phyloP scores from a whole-genome alignment of 2,329 filamentous ascomycete species.

The Lasiodiplodia sp. region DNA sequence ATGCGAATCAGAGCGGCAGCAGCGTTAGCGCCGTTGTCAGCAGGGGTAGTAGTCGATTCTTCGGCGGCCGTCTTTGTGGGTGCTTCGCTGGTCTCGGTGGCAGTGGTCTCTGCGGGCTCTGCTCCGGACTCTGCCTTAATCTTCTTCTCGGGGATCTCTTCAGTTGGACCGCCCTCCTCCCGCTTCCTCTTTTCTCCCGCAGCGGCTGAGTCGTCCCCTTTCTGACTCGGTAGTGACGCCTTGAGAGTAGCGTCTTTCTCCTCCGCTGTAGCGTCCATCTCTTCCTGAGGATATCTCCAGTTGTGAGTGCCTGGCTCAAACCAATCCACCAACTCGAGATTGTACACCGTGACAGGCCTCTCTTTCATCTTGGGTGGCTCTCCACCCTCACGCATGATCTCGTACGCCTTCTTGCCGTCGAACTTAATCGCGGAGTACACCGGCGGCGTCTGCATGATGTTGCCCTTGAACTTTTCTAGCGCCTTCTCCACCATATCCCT shows the following conservation, averaged over 20 bases:
- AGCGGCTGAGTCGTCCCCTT: conserved; percentile 6
- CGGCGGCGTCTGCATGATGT: conserved; percentile 87
- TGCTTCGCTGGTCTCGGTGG: background rate
- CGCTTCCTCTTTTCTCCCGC: conserved; percentile 41
- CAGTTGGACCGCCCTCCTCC: conserved; percentile 33
- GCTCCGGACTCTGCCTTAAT: conserved; percentile 48
- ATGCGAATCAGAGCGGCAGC: conserved; percentile 85
- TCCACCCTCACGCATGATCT: conserved; percentile 91
- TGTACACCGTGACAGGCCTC: conserved; percentile 76
- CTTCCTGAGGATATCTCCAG: conserved; percentile 79
- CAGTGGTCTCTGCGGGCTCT: conserved; percentile 26
- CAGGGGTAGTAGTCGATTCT: background rate
- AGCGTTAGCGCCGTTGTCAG: conserved; percentile 42
- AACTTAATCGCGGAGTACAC: conserved; percentile 93
- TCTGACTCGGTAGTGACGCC: background rate
- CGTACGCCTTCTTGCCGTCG: conserved; percentile 92
- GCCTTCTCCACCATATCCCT: conserved; percentile 78
- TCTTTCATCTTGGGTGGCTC: conserved; percentile 87
- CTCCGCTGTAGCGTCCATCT: conserved; percentile 65
- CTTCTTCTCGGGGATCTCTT: conserved; percentile 15
- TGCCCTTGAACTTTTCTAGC: conserved; percentile 77
- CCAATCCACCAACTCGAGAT: conserved; percentile 85
- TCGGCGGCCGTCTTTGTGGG: background rate
- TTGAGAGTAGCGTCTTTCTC: conserved; percentile 31
- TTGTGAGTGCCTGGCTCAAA: conserved; percentile 80